A percentile compares a stretch with the other conserved stretches of the same genome.
These are phyloP conservation scores for Eleusine coracana DNA, from an alignment of 176 grass and related monocot genomes.

Conservation along the genomic window DNA sequence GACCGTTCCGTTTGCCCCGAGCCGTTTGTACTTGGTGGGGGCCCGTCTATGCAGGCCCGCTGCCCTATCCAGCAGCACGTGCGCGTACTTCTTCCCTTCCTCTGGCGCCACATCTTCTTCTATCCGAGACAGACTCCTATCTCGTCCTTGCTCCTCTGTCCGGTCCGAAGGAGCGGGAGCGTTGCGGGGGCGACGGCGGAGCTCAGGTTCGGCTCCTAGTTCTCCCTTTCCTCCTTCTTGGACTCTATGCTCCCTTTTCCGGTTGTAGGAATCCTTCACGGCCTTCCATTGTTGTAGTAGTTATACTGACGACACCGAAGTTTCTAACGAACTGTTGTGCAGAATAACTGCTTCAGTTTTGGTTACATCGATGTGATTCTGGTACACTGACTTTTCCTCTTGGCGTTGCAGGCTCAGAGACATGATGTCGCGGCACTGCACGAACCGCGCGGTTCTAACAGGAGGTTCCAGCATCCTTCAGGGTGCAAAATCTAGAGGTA, in stretches of 20 bases:
- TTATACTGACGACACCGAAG: background rate
- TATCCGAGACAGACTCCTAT: constrained; percentile 25
- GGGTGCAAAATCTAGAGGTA: background rate
- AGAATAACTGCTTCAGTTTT: background rate
- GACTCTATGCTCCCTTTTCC: background rate
- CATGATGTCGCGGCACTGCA: constrained; percentile 45
- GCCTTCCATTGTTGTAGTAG: background rate
- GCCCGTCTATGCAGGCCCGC: background rate
- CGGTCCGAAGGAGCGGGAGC: background rate
- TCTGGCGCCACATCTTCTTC: constrained; percentile 21
- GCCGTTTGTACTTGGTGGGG: constrained; percentile 7
- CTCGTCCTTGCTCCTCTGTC: background rate
- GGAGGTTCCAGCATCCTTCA: constrained; percentile 28
- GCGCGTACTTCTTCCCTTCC: background rate
- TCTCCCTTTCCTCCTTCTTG: background rate
- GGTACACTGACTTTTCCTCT: background rate
- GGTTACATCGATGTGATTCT: background rate
- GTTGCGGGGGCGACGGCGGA: background rate
- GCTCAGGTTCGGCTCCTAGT: constrained; percentile 10
- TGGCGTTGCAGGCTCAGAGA: constrained; percentile 13
- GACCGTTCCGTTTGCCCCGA: background rate
- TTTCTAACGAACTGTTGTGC: background rate
- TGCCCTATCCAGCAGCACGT: background rate
- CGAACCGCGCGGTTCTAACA: background rate
- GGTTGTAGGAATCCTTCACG: background rate